These are phyloP conservation scores for Dillenia turbinata DNA, from an alignment of 164 flowering plant genomes.

Conservation along the genomic window DNA sequence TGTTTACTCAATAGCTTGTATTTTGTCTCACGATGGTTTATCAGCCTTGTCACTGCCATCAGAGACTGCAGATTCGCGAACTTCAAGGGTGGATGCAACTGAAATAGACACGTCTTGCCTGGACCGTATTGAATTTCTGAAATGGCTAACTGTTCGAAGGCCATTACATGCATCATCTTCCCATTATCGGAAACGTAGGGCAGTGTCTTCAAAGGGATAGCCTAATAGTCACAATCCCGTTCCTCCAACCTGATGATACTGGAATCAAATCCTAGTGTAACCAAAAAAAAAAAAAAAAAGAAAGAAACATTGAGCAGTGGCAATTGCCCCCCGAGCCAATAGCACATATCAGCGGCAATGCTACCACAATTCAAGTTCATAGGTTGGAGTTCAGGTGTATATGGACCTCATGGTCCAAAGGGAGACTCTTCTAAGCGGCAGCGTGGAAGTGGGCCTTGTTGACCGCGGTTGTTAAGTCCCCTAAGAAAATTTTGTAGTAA, in stretches of 20 bases:
- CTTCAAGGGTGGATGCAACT: slow-evolving; percentile 36
- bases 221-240: slow-evolving; percentile 1
- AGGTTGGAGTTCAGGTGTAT: slow-evolving; percentile 10
- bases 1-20: slow-evolving; percentile 55
- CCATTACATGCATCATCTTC: slow-evolving; percentile 2
- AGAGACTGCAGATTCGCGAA: slow-evolving; percentile 33
- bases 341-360: not conserved
- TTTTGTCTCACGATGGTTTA: slow-evolving; percentile 69
- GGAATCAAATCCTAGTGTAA: no score
- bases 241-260: not conserved
- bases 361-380: slow-evolving; percentile 7
- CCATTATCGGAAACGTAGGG: slow-evolving; percentile 10
- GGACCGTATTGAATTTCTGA: slow-evolving; percentile 19
- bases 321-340: not conserved
- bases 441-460: slow-evolving; percentile 26
- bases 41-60: slow-evolving; percentile 35
- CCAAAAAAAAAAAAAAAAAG: no score
- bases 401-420: slow-evolving; percentile 17
- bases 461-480: no score
- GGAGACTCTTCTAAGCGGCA: slow-evolving; percentile 30
- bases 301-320: slow-evolving; percentile 1
- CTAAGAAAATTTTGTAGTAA: no score
- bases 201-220: slow-evolving; percentile 3
- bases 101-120: slow-evolving; percentile 21
- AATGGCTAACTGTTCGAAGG: slow-evolving; percentile 16